Evolutionary conservation across 805 yeast species (phyloP), one percentile per base, ranked within the genome.

Genomic region (Metschnikowia noctiluminum): DNA sequence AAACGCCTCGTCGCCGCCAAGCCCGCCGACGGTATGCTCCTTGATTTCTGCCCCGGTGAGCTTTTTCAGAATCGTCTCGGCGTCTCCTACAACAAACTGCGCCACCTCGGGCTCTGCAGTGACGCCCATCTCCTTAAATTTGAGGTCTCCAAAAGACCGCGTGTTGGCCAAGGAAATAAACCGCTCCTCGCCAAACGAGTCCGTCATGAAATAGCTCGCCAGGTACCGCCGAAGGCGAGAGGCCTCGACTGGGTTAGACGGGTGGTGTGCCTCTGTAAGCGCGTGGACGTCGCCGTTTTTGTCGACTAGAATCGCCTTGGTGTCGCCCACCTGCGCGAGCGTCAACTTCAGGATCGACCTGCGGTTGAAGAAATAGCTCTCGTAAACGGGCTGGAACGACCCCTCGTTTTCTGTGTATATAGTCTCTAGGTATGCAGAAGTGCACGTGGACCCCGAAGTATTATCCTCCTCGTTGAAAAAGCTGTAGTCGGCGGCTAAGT

Each of bases 321-420:
- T 87, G 63, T 94, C 99, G 6, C 99, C 99, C 12, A 92, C 83
- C 62, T 94, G 99, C 1, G 95, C 91, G 15, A 91, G 80, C 0
- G 87, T 77, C 21, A 94, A 65, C 58, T 82, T 82, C 21, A 89
- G 74, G 11, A 85, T 69, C 3, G 87, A 84, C 8, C 76, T 71
- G n/a, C 83, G 79, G 52, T 84, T 81, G 69, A 91, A 85, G 64
- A 77, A 85, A 59, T 72, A 77, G 46, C 60, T 59, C 51, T 66
- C 70, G 46, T 52, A 44, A 51, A 64, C 65, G 50, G 71, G 57
- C 60, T 66, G 43, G 62, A 53, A 39, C 56, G 66, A 52, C 36
- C 42, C 39, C 54, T 59, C 59, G 56, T 59, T 62, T 26, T 66
- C 57, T 39, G 50, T 60, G 58, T 70, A 71, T 14, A 70, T 45